Percentiles rank a stretch among this genome's conserved stretches.
Conservation (phyloP, 768 basidiomycete genomes). For the Tremella fuciformis region DNA sequence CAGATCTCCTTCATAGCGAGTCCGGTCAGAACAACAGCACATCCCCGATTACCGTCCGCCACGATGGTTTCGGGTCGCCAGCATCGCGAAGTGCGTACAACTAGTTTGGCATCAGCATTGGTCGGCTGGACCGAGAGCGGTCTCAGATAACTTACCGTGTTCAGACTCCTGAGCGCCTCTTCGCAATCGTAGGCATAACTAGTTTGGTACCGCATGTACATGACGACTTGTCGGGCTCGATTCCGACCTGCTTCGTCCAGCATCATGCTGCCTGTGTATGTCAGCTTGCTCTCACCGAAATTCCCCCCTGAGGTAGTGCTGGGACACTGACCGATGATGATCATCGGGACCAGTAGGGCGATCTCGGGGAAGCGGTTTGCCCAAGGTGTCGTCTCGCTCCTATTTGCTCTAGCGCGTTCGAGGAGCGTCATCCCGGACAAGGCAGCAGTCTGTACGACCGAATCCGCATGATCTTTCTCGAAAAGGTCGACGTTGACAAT, state of each 20-base stretch:
- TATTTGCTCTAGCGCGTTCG: background rate
- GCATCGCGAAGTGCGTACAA: slow-evolving; percentile 14
- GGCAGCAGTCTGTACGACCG: slow-evolving; percentile 12
- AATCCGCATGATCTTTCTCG: slow-evolving; percentile 12
- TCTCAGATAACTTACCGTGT: slow-evolving; percentile 9
- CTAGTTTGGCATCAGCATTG: slow-evolving; percentile 1
- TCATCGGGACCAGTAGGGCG: slow-evolving; percentile 14
- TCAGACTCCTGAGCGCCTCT: slow-evolving; percentile 9
- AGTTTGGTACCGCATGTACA: slow-evolving; percentile 4
- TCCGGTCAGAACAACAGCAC: background rate
- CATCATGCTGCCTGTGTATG: slow-evolving; percentile 13
- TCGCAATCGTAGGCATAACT: slow-evolving; percentile 18
- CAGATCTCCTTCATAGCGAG: no score
- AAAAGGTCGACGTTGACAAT: slow-evolving; percentile 15
- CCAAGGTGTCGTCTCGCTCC: no score
- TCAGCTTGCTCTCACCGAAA: no score
- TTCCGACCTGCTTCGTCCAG: slow-evolving; percentile 5
- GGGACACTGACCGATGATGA: slow-evolving; percentile 12
- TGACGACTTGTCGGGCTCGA: slow-evolving; percentile 5
- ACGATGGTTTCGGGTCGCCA: slow-evolving; percentile 13
- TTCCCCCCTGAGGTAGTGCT: no score
- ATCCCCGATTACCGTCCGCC: slow-evolving; percentile 5
- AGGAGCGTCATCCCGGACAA: slow-evolving; percentile 5
- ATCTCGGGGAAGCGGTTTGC: background rate
- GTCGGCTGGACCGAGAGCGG: background rate